Evolutionary conservation across 2,329 filamentous ascomycete species (phyloP), one percentile per base, ranked within the genome.

Genomic region (Chlorencoelia australis): DNA sequence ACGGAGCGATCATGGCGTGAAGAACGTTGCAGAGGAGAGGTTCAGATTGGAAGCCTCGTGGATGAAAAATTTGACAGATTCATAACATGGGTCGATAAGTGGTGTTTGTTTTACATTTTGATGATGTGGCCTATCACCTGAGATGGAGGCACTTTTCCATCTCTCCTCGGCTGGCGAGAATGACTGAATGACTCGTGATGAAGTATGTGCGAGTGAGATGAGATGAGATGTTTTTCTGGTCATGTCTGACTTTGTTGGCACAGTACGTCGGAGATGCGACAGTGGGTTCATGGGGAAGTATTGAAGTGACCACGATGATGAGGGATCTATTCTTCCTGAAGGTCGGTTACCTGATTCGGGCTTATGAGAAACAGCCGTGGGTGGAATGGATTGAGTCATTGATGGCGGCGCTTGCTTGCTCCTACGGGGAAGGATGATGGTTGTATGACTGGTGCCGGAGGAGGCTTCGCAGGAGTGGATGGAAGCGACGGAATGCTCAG

Each of bases 21-120:
- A 24, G 21, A 24, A 24, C n/a, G n/a, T n/a, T n/a, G n/a, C n/a
- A n/a, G n/a, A n/a, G n/a, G n/a, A n/a, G n/a, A n/a, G n/a, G n/a
- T n/a, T n/a, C n/a, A n/a, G n/a, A n/a, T n/a, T n/a, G n/a, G n/a
- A n/a, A n/a, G n/a, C n/a, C n/a, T n/a, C n/a, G n/a, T n/a, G n/a
- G n/a, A n/a, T n/a, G n/a, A n/a, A n/a, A n/a, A n/a, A n/a, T n/a
- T n/a, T n/a, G n/a, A n/a, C n/a, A n/a, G n/a, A n/a, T n/a, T n/a
- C n/a, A n/a, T n/a, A n/a, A n/a, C n/a, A n/a, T n/a, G n/a, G n/a
- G n/a, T n/a, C n/a, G n/a, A n/a, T n/a, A n/a, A n/a, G n/a, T n/a
- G n/a, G n/a, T n/a, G n/a, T n/a, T n/a, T 34, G 32, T 34, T 34
- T 34, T 34, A 26, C 32, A 34, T 26, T 25, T 32, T 34, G 32